Percentiles rank a stretch among this genome's conserved stretches.
These are phyloP conservation scores for Lasiodiplodia theobromae DNA, from an alignment of 2,329 filamentous ascomycete species.

Conservation along the genomic window DNA sequence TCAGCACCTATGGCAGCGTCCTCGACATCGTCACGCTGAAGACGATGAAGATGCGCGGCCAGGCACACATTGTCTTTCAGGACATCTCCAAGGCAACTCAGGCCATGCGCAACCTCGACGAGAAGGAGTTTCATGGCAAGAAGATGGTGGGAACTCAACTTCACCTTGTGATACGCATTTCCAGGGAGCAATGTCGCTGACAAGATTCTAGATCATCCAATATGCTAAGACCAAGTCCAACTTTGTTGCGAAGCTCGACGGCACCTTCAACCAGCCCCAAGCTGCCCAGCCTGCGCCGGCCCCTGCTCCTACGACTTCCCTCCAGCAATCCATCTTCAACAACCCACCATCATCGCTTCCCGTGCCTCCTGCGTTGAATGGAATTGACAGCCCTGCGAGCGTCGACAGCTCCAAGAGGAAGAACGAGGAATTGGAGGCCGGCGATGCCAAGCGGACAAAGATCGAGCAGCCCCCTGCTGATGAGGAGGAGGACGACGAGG, in stretches of 20 bases:
- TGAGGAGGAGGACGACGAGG: constrained; percentile 54
- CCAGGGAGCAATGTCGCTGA: not conserved
- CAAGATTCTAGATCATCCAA: constrained; percentile 74
- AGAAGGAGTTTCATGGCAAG: constrained; percentile 83
- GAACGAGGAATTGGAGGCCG: constrained; percentile 61
- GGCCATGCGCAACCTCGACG: constrained; percentile 88
- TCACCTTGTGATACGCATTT: constrained; percentile 13
- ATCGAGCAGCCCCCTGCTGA: constrained; percentile 56
- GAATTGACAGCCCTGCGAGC: constrained; percentile 58
- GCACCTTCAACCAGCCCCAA: constrained; percentile 67
- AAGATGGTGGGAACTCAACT: constrained; percentile 71
- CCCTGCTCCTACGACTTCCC: constrained; percentile 56
- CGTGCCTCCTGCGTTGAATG: constrained; percentile 57
- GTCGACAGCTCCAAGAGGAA: constrained; percentile 72
- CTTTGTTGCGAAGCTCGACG: constrained; percentile 88
- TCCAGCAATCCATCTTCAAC: constrained; percentile 29
- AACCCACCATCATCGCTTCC: constrained; percentile 19
- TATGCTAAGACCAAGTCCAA: constrained; percentile 92
- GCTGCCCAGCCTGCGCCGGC: constrained; percentile 39
- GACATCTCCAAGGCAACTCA: constrained; percentile 92
- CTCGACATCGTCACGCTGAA: constrained; percentile 91
- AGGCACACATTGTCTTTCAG: constrained; percentile 90
- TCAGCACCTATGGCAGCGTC: constrained; percentile 91
- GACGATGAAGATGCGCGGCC: constrained; percentile 91
- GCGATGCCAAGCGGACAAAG: constrained; percentile 51